A percentile compares a stretch with the other conserved stretches of the same genome.
Conservation (phyloP, 805 yeast genomes). For the Metschnikowia gelsemii region DNA sequence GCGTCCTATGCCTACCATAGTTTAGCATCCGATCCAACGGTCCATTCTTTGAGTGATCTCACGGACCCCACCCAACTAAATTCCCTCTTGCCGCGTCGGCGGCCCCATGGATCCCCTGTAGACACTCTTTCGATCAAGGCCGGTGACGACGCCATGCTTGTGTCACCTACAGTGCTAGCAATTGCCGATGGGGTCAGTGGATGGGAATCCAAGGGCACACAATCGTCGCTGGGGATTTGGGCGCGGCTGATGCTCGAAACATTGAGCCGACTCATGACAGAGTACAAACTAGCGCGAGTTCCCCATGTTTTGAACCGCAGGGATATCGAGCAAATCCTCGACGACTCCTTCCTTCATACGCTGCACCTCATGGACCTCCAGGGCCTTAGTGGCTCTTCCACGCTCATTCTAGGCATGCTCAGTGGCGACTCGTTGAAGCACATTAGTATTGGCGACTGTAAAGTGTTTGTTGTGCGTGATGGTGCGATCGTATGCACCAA, state of each 20-base stretch:
- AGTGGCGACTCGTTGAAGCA: constrained; percentile 47
- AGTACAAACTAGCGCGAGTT: constrained; percentile 40
- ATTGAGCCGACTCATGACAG: constrained; percentile 45
- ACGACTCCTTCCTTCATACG: constrained; percentile 48
- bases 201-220: constrained; percentile 46
- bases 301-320: constrained; percentile 40
- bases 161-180: constrained; percentile 51
- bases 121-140: constrained; percentile 53
- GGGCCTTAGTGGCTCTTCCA: constrained; percentile 48
- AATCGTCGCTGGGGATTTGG: constrained; percentile 51
- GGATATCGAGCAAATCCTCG: constrained; percentile 45
- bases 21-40: constrained; percentile 34
- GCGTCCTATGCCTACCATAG: constrained; percentile 52
- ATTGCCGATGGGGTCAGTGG: constrained; percentile 60
- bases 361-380: constrained; percentile 52
- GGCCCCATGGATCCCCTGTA: constrained; percentile 52
- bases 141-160: constrained; percentile 59
- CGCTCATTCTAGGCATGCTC: constrained; percentile 48
- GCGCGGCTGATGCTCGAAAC: constrained; percentile 54
- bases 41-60: constrained; percentile 50
- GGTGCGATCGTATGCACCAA: constrained; percentile 44
- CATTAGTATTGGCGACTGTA: constrained; percentile 54
- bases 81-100: constrained; percentile 46
- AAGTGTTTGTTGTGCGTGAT: constrained; percentile 47
- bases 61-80: constrained; percentile 49